Evolutionary conservation across 257 asterid genomes (phyloP), one percentile per base, ranked within the genome.

Genomic region (Craterostigma plantagineum): DNA sequence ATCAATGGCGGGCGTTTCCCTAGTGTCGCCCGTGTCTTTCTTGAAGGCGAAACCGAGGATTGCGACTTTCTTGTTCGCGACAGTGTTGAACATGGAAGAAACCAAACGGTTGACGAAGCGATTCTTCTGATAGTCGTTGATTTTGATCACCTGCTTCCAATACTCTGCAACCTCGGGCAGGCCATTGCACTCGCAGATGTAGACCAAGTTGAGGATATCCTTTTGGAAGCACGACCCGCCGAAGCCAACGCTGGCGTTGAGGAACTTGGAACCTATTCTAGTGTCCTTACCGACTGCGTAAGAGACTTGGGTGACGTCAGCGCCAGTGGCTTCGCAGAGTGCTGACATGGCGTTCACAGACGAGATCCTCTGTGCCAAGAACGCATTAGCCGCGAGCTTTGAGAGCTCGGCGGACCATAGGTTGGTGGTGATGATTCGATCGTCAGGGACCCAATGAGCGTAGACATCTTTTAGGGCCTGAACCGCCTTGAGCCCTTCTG

Each of bases 351-450:
- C 53, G 16, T 49, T 49, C 34, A 73, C 83, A 1, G 78, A 69
- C 3, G 83, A 73, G 27, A 73, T 73, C 14, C 78, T 66, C 57
- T 74, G 79, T 42, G 83, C 79, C 60, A 74, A 59, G 67, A 74
- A 74, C 12, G 84, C 84, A 35, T 74, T 74, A 9, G 84, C 84
- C n/a, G 84, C 76, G 1, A 74, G 76, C 68, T 74, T 74, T 1
- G 84, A 74, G 13, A 74, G 71, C 65, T 74, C 84, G 0, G 79
- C 76, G 7, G 84, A 74, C 84, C 79, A 74, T 0, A 74, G 57
- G 46, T 67, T 70, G 36, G 84, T 67, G 52, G 76, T 63, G 17
- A 70, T 48, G 58, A 74, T 73, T 46, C 68, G 46, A 4, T 67
- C 71, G 18, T 64, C 73, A 8, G 79, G 79, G 37, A 74, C 83